Evolutionary conservation across 257 asterid genomes (phyloP), one percentile per base, ranked within the genome.

Genomic region (Vinca minor): DNA sequence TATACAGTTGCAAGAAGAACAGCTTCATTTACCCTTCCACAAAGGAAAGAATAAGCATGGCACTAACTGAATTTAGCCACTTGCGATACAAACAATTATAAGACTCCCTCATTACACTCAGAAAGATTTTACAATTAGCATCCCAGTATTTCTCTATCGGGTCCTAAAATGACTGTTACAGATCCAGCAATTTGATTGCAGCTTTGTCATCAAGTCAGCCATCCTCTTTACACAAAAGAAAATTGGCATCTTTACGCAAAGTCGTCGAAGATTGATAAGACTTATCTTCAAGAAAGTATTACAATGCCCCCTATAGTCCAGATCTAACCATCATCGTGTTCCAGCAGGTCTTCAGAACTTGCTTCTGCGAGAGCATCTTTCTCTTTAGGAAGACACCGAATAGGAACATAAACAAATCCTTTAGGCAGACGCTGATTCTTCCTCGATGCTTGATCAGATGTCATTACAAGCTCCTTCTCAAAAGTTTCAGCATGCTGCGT

Each of bases 391-490:
- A 87, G 81, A 79, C 82, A 77, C 63, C 83, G 79, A 55, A 91
- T 63, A 10, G 96, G 98, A 61, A 88, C 94, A 75, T 91, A 88
- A 29, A 91, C 98, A 14, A 78, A 88, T 64, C 95, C 98, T 65
- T 88, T 86, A 8, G 98, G 98, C 38, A 87, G 77, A 69, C 94
- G 84, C 71, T 86, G 96, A 62, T 91, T 91, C 82, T 82, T 91
- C 84, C 86, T 68, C 4, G 96, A 76, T 58, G 98, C 96, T 81
- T 88, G 96, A 77, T 91, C 96, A 29, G 98, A 88, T 47, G 98
- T 91, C 96, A 91, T 87, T 42, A 85, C 74, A 32, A 91, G 78
- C 82, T 91, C 98, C 71, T 85, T 88, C 52, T 79, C 95, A 66
- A 91, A 85, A 18, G 92, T 84, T 74, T 88, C 98, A 7, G 76